Base-by-base conservation (phyloP, 768 basidiomycete genomes). In the Termitomyces sp. region DNA sequence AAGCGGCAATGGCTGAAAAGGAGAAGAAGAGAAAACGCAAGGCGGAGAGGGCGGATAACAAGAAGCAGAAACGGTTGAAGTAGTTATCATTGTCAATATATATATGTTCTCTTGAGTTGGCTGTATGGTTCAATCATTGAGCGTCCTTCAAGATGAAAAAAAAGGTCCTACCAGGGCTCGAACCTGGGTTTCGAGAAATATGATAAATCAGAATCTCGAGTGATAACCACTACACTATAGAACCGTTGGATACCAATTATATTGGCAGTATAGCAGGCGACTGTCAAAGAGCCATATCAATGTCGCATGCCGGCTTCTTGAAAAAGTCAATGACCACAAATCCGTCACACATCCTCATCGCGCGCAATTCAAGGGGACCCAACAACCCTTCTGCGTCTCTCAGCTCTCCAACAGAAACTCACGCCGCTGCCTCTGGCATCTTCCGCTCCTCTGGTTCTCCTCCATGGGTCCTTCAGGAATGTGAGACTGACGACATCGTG, bases 291-390 rank as follows among this genome's bases (percentile, higher is more conserved):
- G n/a, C n/a, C n/a, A n/a, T n/a, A n/a, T n/a, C n/a, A n/a, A n/a
- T n/a, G n/a, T n/a, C n/a, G n/a, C n/a, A n/a, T n/a, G n/a, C n/a
- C n/a, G n/a, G n/a, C n/a, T n/a, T n/a, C n/a, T n/a, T n/a, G n/a
- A n/a, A n/a, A n/a, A n/a, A 22, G 12, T 54, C 52, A 45, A 85
- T 86, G 82, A 77, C 81, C 60, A 88, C 85, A 47, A 90, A 93
- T 68, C 91, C 91, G 1, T 87, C 91, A 8, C 90, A 92, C 68
- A 89, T 92, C 62, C 87, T 94, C 67, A 93, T 94, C 61, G 92
- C 92, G 9, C 85, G 92, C 65, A 88, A 89, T 63, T 91, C 92
- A 18, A 79, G 91, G 41, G 87, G 90, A 13, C 78, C 76, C 4
- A 85, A 86, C 64, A 88, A 88, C 64, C 85, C 88, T 3, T 87